phyloP scores from a whole-genome alignment of 1,284 basidiomycete genomes.

The Ceratobasidium theobromae region DNA sequence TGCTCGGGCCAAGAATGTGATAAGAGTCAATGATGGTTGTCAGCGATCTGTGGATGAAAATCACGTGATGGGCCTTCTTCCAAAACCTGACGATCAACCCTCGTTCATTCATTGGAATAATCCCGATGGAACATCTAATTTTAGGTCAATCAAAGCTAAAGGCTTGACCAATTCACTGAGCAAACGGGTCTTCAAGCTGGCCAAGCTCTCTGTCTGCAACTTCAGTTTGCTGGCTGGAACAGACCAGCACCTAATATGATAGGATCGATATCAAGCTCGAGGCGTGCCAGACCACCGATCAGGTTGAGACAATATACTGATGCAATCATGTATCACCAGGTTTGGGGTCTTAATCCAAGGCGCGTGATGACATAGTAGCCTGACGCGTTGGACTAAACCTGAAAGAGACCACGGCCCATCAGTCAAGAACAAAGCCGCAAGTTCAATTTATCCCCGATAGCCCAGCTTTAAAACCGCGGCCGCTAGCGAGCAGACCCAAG shows the following conservation, averaged over 20 bases:
- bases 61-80: neutral
- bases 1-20: neutral
- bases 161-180: no score
- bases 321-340: no score
- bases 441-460: neutral
- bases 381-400: neutral
- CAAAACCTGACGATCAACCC: neutral
- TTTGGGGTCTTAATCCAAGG: neutral
- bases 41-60: neutral
- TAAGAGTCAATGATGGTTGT: neutral
- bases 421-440: neutral
- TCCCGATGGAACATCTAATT: no score
- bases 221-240: no score
- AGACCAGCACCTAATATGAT: no score
- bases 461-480: neutral
- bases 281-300: no score
- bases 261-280: no score
- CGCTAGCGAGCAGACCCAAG: no score
- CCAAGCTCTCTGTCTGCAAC: no score
- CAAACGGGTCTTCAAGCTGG: no score
- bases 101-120: neutral
- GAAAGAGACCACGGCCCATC: neutral
- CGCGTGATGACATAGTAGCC: neutral
- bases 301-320: neutral
- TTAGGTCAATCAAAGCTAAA: no score